phyloP scores from a whole-genome alignment of 73 alveolate species.

The Paramecium pentaurelia region DNA sequence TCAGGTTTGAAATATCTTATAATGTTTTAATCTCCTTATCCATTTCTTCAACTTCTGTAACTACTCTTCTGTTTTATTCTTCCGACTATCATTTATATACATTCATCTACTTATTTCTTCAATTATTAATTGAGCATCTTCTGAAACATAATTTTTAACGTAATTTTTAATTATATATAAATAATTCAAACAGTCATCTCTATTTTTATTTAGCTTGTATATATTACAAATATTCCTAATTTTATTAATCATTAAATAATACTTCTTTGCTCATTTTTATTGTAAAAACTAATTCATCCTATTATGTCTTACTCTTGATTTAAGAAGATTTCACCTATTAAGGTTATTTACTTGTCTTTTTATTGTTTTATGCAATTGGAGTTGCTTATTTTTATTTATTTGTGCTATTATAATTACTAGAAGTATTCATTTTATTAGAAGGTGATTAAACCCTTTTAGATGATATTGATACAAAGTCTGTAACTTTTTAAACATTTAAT shows the following conservation, averaged over 20 bases:
- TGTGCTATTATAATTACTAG: background rate
- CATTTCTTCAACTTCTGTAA: background rate
- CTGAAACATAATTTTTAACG: background rate
- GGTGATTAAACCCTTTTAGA: background rate
- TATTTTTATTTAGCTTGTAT: slow-evolving; percentile 32
- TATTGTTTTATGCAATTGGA: background rate
- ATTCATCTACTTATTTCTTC: background rate
- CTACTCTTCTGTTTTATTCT: slow-evolving; percentile 32
- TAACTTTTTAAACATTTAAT: background rate
- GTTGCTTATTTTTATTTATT: background rate
- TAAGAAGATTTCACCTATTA: background rate
- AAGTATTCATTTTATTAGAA: background rate
- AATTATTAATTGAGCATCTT: background rate
- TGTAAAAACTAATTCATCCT: slow-evolving; percentile 55
- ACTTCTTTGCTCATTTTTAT: slow-evolving; percentile 58
- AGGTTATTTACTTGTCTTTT: background rate
- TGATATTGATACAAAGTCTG: background rate
- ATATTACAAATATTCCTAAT: slow-evolving; percentile 47
- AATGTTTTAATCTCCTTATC: slow-evolving; percentile 10
- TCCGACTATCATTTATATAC: background rate
- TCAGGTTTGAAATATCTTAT: slow-evolving; percentile 17
- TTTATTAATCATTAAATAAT: background rate
- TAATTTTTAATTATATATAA: slow-evolving; percentile 11
- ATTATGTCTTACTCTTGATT: background rate
- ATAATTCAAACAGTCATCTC: slow-evolving; percentile 29